Conservation (phyloP, 2,329 filamentous ascomycete genomes). For the Peltaster fructicola region DNA sequence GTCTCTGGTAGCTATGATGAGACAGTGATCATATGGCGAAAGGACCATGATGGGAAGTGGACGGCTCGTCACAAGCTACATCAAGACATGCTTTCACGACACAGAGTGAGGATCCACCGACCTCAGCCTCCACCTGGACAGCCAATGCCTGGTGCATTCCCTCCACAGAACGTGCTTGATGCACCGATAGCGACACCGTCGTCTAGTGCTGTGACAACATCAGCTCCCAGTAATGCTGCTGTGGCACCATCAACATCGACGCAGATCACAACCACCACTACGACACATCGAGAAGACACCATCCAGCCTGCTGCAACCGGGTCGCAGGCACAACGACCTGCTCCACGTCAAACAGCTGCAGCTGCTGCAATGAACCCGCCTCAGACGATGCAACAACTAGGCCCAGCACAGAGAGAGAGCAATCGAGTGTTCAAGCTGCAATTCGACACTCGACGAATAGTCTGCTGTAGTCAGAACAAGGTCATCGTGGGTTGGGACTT, state of each 20-base stretch:
- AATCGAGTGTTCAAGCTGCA: slow-evolving; percentile 86
- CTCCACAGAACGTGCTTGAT: too few species aligned
- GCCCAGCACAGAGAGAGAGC: slow-evolving; percentile 22
- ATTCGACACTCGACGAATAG: slow-evolving; percentile 81
- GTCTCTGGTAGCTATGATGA: slow-evolving; percentile 95
- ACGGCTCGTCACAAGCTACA: slow-evolving; percentile 46
- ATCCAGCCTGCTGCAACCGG: slow-evolving; percentile 3
- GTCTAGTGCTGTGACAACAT: too few species aligned
- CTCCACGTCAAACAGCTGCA: slow-evolving; percentile 3
- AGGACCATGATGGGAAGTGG: slow-evolving; percentile 68
- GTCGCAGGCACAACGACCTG: slow-evolving; percentile 22
- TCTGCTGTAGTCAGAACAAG: slow-evolving; percentile 83
- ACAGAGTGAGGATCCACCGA: too few species aligned
- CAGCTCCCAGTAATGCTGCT: too few species aligned
- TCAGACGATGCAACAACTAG: slow-evolving; percentile 3
- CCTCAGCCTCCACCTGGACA: too few species aligned
- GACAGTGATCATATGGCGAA: slow-evolving; percentile 86
- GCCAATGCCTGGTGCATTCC: too few species aligned
- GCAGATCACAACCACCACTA: slow-evolving; percentile 1
- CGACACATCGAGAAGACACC: slow-evolving; percentile 1
- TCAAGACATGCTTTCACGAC: slow-evolving; percentile 15
- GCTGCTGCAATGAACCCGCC: slow-evolving; percentile 3
- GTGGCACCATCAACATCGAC: slow-evolving; percentile 4
- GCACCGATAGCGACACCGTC: too few species aligned
- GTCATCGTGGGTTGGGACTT: slow-evolving; percentile 97